These are phyloP conservation scores for Lathyrus oleraceus DNA, from an alignment of 306 rosid species.

Conservation along the genomic window DNA sequence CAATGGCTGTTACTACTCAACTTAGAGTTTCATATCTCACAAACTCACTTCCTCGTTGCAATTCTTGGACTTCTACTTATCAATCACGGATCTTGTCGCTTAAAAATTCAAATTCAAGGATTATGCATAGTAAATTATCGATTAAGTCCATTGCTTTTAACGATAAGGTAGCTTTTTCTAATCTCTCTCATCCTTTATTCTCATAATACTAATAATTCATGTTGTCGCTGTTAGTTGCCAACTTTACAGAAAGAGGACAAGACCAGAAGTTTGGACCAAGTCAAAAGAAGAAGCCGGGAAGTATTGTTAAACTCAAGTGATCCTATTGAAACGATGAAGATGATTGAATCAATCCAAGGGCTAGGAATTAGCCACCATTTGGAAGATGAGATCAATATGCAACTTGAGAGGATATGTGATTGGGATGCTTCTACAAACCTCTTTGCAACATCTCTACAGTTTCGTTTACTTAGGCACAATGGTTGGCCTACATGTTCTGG, in stretches of 20 bases:
- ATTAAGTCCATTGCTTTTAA: neutral
- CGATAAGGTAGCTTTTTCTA: slow-evolving; percentile 12
- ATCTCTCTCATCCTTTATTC: neutral
- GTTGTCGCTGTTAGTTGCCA: slow-evolving; percentile 5
- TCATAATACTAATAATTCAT: neutral
- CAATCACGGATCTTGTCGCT: neutral
- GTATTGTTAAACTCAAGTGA: slow-evolving; percentile 9
- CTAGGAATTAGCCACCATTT: slow-evolving; percentile 43
- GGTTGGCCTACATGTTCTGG: slow-evolving; percentile 31
- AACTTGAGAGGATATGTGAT: neutral
- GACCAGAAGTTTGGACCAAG: slow-evolving; percentile 16
- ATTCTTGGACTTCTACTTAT: neutral
- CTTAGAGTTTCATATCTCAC: slow-evolving; percentile 10
- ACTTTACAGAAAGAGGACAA: neutral
- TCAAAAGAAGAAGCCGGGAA: slow-evolving; percentile 17
- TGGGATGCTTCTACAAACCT: slow-evolving; percentile 38
- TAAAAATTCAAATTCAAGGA: slow-evolving; percentile 6
- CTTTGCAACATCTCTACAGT: slow-evolving; percentile 42
- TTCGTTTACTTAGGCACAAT: slow-evolving; percentile 43
- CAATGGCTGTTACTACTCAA: neutral
- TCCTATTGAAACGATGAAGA: slow-evolving; percentile 32
- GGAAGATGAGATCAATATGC: slow-evolving; percentile 29
- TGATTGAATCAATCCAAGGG: slow-evolving; percentile 46
- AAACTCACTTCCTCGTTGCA: neutral
- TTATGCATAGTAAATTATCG: neutral